Evolutionary conservation across 306 rosid genomes (phyloP).

Genomic region (Castanea sativa): DNA sequence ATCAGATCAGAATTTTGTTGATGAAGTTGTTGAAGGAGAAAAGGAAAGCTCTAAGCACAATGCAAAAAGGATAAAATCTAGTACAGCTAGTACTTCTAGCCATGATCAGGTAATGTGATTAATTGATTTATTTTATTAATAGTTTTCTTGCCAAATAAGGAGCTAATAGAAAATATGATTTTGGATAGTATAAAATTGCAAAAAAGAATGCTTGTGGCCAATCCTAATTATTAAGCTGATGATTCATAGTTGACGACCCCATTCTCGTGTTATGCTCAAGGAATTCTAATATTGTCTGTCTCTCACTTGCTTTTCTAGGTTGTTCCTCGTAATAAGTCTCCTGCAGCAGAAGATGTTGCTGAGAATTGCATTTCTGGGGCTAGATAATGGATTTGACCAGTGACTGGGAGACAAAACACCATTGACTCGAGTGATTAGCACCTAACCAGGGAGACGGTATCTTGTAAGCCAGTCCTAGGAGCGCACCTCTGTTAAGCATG

Average conservation of each 20-base stretch:
- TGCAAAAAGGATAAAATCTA: slow-evolving; percentile 33
- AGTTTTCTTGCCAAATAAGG: no score
- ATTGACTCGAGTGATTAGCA: not conserved
- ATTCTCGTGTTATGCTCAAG: not conserved
- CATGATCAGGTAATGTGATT: slow-evolving; percentile 45
- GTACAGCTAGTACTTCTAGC: slow-evolving; percentile 11
- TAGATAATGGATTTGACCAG: slow-evolving; percentile 2
- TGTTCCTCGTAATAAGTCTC: slow-evolving; percentile 32
- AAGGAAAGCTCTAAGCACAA: slow-evolving; percentile 9
- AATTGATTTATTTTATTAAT: not conserved
- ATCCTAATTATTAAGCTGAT: no score
- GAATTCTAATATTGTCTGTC: not conserved
- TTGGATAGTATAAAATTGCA: no score
- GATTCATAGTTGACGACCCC: no score
- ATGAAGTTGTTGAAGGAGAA: slow-evolving; percentile 39
- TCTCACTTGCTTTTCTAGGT: slow-evolving; percentile 30
- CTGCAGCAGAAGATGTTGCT: slow-evolving; percentile 25
- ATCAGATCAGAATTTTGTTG: slow-evolving; percentile 77
- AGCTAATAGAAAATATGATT: no score
- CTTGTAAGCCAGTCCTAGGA: no score
- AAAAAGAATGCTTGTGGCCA: no score
- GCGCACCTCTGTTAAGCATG: no score
- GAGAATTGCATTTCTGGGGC: slow-evolving; percentile 26
- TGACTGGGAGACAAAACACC: not conserved
- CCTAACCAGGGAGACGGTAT: not conserved